phyloP scores from a whole-genome alignment of 345 rosid species.

The Eucalyptus melliodora region DNA sequence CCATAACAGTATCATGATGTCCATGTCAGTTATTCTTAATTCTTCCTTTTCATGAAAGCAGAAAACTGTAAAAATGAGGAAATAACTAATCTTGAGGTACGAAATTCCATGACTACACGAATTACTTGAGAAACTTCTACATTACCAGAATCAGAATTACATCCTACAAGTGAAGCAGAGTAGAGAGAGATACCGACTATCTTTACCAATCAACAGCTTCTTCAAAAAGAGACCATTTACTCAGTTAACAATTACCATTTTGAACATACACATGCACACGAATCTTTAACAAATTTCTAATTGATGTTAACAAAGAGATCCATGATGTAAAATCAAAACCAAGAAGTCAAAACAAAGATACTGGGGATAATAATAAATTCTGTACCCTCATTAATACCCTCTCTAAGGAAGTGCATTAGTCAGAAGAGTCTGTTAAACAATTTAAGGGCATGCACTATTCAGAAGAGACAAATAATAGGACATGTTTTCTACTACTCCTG shows the following conservation, averaged over 20 bases:
- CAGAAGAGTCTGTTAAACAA: background rate
- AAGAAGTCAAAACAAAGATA: background rate
- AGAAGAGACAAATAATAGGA: background rate
- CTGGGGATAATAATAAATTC: background rate
- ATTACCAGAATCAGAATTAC: background rate
- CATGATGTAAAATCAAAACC: background rate
- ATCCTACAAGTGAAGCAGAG: background rate
- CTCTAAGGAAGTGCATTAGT: background rate
- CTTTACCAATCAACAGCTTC: background rate
- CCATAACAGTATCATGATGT: background rate
- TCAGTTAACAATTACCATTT: background rate
- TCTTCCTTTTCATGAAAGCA: background rate
- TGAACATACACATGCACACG: background rate
- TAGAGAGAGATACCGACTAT: background rate
- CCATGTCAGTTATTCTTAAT: background rate
- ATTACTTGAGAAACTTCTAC: background rate
- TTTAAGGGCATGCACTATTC: background rate
- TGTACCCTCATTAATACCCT: background rate
- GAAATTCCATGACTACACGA: background rate
- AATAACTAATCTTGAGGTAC: background rate
- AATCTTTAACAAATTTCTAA: background rate
- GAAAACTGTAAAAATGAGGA: background rate
- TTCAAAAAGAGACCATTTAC: background rate
- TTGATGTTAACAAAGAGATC: background rate
- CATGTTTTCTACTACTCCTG: background rate